A percentile compares a stretch with the other conserved stretches of the same genome.
phyloP scores from a whole-genome alignment of 1,139 yeast species.

The Nematodospora anomalae region DNA sequence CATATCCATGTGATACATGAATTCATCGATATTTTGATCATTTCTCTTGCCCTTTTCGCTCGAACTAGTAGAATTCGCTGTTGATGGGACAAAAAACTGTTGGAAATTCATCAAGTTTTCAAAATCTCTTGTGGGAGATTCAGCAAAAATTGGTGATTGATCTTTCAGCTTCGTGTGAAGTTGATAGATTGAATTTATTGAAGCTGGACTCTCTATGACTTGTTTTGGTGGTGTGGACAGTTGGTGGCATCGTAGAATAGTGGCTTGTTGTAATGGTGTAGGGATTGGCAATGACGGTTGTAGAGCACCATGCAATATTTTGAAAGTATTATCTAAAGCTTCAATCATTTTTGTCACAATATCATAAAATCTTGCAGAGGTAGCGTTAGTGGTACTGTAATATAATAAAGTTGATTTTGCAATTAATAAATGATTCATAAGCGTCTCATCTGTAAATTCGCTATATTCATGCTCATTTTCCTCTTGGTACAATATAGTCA shows the following conservation, averaged over 20 bases:
- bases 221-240: too few relatives aligned
- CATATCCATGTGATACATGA: constrained; percentile 23
- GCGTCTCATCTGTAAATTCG: constrained; percentile 8
- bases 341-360: constrained; percentile 14
- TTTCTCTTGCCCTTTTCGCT: not conserved
- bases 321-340: constrained; percentile 6
- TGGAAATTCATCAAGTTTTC: too few relatives aligned
- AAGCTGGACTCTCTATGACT: constrained; percentile 3
- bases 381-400: constrained; percentile 12
- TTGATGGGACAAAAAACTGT: not conserved
- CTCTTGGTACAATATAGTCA: constrained; percentile 15
- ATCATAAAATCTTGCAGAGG: constrained; percentile 13
- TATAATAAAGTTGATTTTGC: constrained; percentile 14
- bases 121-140: not conserved
- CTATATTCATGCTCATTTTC: constrained; percentile 11
- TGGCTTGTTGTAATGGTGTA: too few relatives aligned
- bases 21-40: constrained; percentile 19
- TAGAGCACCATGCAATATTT: not conserved
- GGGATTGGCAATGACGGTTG: too few relatives aligned
- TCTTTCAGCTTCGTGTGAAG: constrained; percentile 1
- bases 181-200: constrained; percentile 10
- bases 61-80: not conserved
- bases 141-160: not conserved
- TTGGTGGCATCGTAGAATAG: too few relatives aligned
- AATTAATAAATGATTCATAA: constrained; percentile 15